Evolutionary conservation across 31 red algal genomes (phyloP).

Genomic region (Pterothamnion heteromorphum): DNA sequence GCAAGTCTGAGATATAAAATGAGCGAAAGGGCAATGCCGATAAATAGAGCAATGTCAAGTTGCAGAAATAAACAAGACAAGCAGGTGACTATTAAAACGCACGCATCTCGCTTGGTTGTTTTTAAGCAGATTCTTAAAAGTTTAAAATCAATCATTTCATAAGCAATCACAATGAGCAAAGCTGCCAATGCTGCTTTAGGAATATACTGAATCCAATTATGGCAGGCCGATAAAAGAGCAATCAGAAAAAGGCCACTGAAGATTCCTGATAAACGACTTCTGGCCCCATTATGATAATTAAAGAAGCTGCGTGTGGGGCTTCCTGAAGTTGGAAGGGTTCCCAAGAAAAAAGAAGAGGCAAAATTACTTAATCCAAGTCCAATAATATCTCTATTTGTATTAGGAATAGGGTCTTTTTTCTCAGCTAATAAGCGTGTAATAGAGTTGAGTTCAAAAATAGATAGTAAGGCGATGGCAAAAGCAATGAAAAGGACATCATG

Average conservation of each 20-base stretch:
- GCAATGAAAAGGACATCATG: slow-evolving; percentile 12
- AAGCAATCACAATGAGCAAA: slow-evolving; percentile 39
- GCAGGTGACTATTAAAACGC: slow-evolving; percentile 7
- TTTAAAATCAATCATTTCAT: slow-evolving; percentile 34
- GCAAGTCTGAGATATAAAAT: neutral
- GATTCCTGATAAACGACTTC: slow-evolving; percentile 45
- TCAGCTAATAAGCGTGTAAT: slow-evolving; percentile 47
- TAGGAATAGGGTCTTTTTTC: slow-evolving; percentile 18
- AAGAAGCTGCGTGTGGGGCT: slow-evolving; percentile 32
- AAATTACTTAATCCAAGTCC: slow-evolving; percentile 45
- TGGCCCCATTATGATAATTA: slow-evolving; percentile 35
- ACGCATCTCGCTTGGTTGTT: neutral
- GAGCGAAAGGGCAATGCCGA: neutral
- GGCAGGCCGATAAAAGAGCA: neutral
- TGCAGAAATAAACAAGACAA: neutral
- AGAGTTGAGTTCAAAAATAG: slow-evolving; percentile 37
- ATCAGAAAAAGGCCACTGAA: slow-evolving; percentile 33
- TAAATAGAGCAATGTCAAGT: neutral
- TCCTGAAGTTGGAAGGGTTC: slow-evolving; percentile 36
- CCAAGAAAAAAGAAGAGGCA: slow-evolving; percentile 5
- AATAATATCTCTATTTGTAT: slow-evolving; percentile 35
- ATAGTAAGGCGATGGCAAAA: slow-evolving; percentile 39
- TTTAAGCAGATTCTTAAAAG: neutral
- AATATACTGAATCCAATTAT: neutral
- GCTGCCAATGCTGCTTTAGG: slow-evolving; percentile 45